These are phyloP conservation scores for Phyllosticta capitalensis DNA, from an alignment of 2,329 filamentous ascomycete species.

Conservation along the genomic window DNA sequence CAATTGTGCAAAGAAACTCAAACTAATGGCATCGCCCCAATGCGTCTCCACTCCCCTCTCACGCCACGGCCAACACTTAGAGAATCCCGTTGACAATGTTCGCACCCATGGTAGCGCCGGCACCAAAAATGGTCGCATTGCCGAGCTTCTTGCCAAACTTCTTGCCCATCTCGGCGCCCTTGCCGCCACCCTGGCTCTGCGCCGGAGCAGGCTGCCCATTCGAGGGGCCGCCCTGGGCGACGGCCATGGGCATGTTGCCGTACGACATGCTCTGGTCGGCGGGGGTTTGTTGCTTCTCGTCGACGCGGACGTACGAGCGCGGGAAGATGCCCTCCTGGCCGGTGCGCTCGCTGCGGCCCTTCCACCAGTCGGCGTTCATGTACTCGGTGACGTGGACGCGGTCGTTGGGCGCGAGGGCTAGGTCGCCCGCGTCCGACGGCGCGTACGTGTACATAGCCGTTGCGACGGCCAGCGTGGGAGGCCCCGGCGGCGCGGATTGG, in stretches of 20 bases:
- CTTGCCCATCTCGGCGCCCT: slow-evolving; percentile 70
- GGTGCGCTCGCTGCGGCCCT: slow-evolving; percentile 75
- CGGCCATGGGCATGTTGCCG: slow-evolving; percentile 64
- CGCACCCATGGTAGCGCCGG: slow-evolving; percentile 80
- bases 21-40: too few species aligned
- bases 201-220: background rate
- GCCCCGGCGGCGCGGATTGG: slow-evolving; percentile 38
- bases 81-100: slow-evolving; percentile 90
- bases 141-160: slow-evolving; percentile 96
- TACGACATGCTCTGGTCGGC: slow-evolving; percentile 54
- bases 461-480: slow-evolving; percentile 58
- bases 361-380: slow-evolving; percentile 96
- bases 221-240: slow-evolving; percentile 48
- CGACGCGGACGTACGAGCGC: slow-evolving; percentile 69
- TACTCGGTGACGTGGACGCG: slow-evolving; percentile 73
- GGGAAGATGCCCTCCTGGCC: slow-evolving; percentile 89
- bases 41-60: too few species aligned
- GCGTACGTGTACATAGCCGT: slow-evolving; percentile 77
- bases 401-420: slow-evolving; percentile 73
- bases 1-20: too few species aligned
- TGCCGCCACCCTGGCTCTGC: slow-evolving; percentile 40
- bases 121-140: slow-evolving; percentile 78
- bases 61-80: slow-evolving; percentile 32
- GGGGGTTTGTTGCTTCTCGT: slow-evolving; percentile 46
- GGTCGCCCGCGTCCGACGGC: slow-evolving; percentile 70